Evolutionary conservation across 257 asterid species (phyloP).

Genomic region (Salvia rosmarinus): DNA sequence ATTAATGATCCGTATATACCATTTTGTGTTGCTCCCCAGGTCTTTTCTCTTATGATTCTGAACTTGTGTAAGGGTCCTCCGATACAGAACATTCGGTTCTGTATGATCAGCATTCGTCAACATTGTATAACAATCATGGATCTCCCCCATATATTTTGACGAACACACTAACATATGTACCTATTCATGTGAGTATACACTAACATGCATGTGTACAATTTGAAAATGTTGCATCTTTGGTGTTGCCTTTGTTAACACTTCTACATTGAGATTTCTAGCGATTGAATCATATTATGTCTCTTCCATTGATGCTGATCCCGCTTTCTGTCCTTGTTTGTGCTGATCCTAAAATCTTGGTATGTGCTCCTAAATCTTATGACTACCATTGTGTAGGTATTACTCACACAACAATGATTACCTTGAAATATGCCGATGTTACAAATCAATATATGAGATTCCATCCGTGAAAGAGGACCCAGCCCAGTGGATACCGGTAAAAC

Average conservation of each 20-base stretch:
- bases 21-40: slow-evolving; percentile 8
- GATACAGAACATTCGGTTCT: neutral
- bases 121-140: neutral
- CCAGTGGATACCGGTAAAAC: slow-evolving; percentile 84
- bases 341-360: neutral
- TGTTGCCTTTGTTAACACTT: neutral
- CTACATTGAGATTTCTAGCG: neutral
- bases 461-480: slow-evolving; percentile 79
- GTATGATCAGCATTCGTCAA: neutral
- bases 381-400: slow-evolving; percentile 62
- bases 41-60: neutral
- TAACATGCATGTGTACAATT: neutral
- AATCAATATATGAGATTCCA: slow-evolving; percentile 92
- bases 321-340: slow-evolving; percentile 13
- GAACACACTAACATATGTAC: neutral
- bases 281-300: neutral
- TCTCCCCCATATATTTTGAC: neutral
- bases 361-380: slow-evolving; percentile 11
- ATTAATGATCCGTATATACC: slow-evolving; percentile 74
- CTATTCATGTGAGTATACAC: too few relatives aligned
- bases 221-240: neutral
- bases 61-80: slow-evolving; percentile 13
- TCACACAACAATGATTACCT: slow-evolving; percentile 86
- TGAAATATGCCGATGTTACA: slow-evolving; percentile 95
- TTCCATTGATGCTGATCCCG: neutral